These are phyloP conservation scores for Lentinula raphanica DNA, from an alignment of 768 basidiomycete species.

Conservation along the genomic window DNA sequence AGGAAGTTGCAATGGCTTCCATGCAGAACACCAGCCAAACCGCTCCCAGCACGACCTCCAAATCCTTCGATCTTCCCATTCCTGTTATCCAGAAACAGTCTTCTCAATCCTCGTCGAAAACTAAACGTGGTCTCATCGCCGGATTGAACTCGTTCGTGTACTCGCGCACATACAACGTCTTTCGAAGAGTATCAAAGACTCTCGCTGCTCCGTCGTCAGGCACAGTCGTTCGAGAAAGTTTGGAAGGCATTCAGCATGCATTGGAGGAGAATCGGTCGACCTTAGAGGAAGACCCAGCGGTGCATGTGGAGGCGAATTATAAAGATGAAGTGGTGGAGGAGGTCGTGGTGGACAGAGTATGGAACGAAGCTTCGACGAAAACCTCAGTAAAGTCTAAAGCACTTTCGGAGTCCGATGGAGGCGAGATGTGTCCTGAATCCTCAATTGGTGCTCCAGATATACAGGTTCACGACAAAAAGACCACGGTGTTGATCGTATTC, in stretches of 20 bases:
- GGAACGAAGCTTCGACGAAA: neutral
- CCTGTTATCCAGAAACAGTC: constrained; percentile 1
- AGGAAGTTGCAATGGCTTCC: constrained; percentile 7
- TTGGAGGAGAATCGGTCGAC: neutral
- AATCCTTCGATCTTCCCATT: constrained; percentile 1
- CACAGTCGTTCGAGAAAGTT: neutral
- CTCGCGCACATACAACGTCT: neutral
- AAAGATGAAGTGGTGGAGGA: constrained; percentile 2
- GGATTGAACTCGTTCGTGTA: neutral
- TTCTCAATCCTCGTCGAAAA: neutral
- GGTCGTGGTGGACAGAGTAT: constrained; percentile 3
- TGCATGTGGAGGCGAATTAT: neutral
- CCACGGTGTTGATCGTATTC: neutral
- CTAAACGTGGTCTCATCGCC: neutral
- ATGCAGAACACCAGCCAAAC: neutral
- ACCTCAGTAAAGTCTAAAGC: neutral
- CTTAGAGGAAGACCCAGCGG: neutral
- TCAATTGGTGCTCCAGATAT: neutral
- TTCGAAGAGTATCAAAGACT: neutral
- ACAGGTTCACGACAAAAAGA: neutral
- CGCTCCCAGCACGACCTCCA: neutral
- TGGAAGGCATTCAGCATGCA: neutral
- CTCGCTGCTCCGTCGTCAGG: constrained; percentile 1
- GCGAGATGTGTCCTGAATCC: neutral
- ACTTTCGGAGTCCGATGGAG: neutral